Conservation (phyloP, 2,329 filamentous ascomycete species). For the Diaporthe citri region DNA sequence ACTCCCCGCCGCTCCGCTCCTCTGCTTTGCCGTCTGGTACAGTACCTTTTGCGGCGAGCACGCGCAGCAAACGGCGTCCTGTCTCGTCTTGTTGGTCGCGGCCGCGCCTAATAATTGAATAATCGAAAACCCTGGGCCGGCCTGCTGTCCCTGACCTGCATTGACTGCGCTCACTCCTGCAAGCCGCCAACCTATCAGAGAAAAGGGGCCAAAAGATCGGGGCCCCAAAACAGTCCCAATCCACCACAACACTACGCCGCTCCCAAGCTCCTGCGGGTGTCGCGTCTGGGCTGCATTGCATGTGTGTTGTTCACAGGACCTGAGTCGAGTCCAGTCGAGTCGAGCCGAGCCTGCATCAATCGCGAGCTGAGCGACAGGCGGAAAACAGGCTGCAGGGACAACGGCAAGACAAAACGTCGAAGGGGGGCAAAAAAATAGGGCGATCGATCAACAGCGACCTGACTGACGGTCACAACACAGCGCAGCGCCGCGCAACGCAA, state of each 20-base stretch:
- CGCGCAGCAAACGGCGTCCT: neutral
- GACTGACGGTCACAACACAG: slow-evolving; percentile 22
- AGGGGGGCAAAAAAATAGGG: slow-evolving; percentile 34
- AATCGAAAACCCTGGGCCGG: slow-evolving; percentile 17
- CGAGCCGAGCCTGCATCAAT: slow-evolving; percentile 12
- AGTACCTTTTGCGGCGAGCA: neutral
- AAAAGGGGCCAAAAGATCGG: slow-evolving; percentile 36
- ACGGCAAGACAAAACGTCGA: slow-evolving; percentile 7
- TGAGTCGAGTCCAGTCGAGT: slow-evolving; percentile 28
- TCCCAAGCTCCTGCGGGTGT: slow-evolving; percentile 35
- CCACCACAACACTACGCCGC: slow-evolving; percentile 23
- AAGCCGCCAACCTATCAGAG: slow-evolving; percentile 33
- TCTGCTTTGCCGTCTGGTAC: slow-evolving; percentile 1
- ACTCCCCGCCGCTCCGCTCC: neutral
- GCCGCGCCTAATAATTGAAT: slow-evolving; percentile 28
- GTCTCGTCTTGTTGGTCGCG: slow-evolving; percentile 7
- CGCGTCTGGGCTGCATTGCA: slow-evolving; percentile 38
- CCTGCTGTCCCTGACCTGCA: slow-evolving; percentile 28
- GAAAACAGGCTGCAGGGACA: slow-evolving; percentile 24
- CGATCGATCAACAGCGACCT: slow-evolving; percentile 32
- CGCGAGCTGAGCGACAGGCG: slow-evolving; percentile 12
- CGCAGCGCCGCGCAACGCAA: slow-evolving; percentile 6
- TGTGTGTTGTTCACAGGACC: slow-evolving; percentile 32
- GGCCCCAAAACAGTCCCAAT: slow-evolving; percentile 14
- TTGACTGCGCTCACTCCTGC: slow-evolving; percentile 30